Percentiles rank a stretch among this genome's conserved stretches.
Conservation (phyloP, 2,329 filamentous ascomycete genomes). For the Coleophoma cylindrospora region DNA sequence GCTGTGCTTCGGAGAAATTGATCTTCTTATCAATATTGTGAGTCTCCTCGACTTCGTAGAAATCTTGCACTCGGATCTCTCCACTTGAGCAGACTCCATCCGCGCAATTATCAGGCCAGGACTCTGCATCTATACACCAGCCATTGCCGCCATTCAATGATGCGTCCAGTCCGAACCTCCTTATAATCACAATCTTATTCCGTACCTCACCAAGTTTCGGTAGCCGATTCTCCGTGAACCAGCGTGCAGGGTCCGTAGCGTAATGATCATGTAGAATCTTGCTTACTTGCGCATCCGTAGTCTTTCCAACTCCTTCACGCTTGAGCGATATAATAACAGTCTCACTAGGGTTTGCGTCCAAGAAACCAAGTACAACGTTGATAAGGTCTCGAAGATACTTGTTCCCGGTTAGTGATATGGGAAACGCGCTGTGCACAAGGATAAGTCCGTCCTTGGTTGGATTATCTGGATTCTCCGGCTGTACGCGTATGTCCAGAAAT, state of each 20-base stretch:
- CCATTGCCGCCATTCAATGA: constrained; percentile 47
- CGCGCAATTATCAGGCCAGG: constrained; percentile 86
- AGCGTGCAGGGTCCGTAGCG: constrained; percentile 52
- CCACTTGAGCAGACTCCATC: constrained; percentile 67
- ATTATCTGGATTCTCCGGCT: constrained; percentile 53
- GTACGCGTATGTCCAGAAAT: constrained; percentile 88
- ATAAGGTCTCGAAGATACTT: constrained; percentile 76
- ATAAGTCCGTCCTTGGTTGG: constrained; percentile 60
- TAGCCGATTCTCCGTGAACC: constrained; percentile 75
- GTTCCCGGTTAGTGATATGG: constrained; percentile 74
- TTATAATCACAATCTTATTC: constrained; percentile 78
- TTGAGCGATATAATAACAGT: constrained; percentile 84
- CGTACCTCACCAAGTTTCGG: constrained; percentile 75
- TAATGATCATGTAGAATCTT: constrained; percentile 71
- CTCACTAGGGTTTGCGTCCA: constrained; percentile 74
- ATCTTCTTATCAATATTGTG: constrained; percentile 80
- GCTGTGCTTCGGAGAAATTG: constrained; percentile 64
- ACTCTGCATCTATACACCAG: constrained; percentile 55
- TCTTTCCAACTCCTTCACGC: constrained; percentile 78
- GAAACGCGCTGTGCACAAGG: constrained; percentile 88
- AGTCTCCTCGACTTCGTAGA: constrained; percentile 78
- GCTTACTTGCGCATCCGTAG: constrained; percentile 74
- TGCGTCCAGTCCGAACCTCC: constrained; percentile 68
- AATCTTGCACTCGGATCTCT: constrained; percentile 84
- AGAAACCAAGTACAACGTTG: constrained; percentile 66